Conservation (phyloP, 176 grass and related monocot genomes). For the Hsuehochloa calcarea region DNA sequence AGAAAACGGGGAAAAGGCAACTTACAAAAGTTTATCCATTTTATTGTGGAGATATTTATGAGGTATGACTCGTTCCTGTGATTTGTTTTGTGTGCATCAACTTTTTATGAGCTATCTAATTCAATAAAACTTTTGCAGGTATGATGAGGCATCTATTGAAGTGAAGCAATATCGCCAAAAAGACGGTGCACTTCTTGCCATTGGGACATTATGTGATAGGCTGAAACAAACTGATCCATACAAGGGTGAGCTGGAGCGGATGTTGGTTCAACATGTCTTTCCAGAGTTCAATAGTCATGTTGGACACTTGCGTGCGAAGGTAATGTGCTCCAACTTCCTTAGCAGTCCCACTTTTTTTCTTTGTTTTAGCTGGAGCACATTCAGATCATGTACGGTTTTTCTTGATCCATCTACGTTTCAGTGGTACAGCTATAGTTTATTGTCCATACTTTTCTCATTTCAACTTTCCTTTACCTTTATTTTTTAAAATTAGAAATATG, state of each 20-base stretch:
- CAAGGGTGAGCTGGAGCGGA: constrained; percentile 73
- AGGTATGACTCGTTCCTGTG: constrained; percentile 45
- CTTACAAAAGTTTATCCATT: constrained; percentile 84
- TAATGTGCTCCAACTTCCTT: constrained; percentile 27
- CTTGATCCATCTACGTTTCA: not conserved
- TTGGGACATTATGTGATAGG: constrained; percentile 92
- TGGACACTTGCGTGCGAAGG: constrained; percentile 90
- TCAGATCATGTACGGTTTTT: not conserved
- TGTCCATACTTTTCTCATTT: not conserved
- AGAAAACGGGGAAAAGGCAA: constrained; percentile 81
- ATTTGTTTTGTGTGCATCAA: not conserved
- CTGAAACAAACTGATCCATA: constrained; percentile 92
- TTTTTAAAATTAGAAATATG: not conserved
- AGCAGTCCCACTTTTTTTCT: not conserved
- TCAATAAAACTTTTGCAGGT: constrained; percentile 48
- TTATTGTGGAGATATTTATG: constrained; percentile 79
- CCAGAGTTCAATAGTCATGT: constrained; percentile 70
- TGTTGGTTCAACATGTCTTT: constrained; percentile 92
- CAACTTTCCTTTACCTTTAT: not conserved
- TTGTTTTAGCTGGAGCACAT: constrained; percentile 2
- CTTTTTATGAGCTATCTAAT: constrained; percentile 24
- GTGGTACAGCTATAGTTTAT: not conserved
- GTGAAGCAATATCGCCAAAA: constrained; percentile 81
- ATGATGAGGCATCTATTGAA: constrained; percentile 65
- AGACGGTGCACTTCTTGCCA: constrained; percentile 96